Percentiles rank a stretch among this genome's conserved stretches.
phyloP scores from a whole-genome alignment of 176 grass and related monocot species.

The Chrysopogon serrulatus region DNA sequence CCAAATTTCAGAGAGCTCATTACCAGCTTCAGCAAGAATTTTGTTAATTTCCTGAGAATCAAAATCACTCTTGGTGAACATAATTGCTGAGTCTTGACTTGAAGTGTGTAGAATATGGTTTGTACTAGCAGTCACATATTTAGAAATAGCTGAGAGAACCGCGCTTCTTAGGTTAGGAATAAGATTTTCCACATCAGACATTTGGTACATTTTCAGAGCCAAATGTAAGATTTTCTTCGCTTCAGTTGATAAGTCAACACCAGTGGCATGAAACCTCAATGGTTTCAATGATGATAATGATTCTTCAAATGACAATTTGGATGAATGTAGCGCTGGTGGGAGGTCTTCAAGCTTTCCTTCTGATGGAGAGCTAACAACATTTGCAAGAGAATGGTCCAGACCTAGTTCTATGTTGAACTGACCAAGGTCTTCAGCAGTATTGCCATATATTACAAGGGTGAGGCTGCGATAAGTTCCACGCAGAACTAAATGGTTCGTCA shows the following conservation, averaged over 20 bases:
- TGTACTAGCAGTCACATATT: conserved; percentile 43
- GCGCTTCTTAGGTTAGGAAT: conserved; percentile 54
- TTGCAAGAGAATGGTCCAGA: conserved; percentile 77
- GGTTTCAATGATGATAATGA: conserved; percentile 67
- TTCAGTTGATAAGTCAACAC: conserved; percentile 57
- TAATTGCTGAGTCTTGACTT: conserved; percentile 37
- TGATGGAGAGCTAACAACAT: conserved; percentile 87
- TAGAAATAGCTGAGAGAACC: conserved; percentile 60
- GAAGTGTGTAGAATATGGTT: conserved; percentile 33
- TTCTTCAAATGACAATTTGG: conserved; percentile 69
- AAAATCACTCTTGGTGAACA: conserved; percentile 2
- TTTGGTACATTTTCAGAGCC: conserved; percentile 61
- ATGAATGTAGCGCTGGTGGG: conserved; percentile 69
- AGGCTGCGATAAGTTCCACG: conserved; percentile 91
- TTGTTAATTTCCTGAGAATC: conserved; percentile 31
- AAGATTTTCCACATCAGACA: conserved; percentile 40
- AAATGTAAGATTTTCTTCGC: conserved; percentile 62
- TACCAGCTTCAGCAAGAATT: conserved; percentile 49
- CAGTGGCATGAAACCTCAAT: conserved; percentile 49
- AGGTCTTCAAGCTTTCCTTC: conserved; percentile 93
- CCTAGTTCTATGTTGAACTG: conserved; percentile 98
- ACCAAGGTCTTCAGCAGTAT: conserved; percentile 96
- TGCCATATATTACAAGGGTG: conserved; percentile 94
- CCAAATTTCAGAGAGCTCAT: conserved; percentile 61
- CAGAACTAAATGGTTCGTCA: conserved; percentile 91